Base-by-base conservation (phyloP, 2,329 filamentous ascomycete genomes). In the Zymoseptoria crescenta region DNA sequence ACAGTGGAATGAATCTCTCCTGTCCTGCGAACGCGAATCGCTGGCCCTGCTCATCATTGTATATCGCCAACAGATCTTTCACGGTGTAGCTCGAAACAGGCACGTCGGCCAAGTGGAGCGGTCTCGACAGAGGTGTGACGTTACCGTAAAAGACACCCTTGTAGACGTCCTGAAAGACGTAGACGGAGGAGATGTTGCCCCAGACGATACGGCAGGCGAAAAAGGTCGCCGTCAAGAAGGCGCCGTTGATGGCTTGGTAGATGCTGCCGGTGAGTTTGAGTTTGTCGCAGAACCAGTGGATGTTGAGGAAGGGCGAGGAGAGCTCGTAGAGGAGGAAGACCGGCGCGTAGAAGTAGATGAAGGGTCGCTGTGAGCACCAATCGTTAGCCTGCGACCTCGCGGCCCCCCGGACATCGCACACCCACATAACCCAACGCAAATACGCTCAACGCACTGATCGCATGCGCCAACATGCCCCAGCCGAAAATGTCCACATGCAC, bases 261-360 rank as follows among this genome's bases (percentile, higher is more conserved):
- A 79, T 80, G 20, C 86, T 85, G 41, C 90, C 90, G 0, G 90
- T 94, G 80, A 91, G 85, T 68, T 84, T 82, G 60, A 93, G 78
- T 77, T 95, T 95, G 75, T 95, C 90, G 75, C 88, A 89, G 78
- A 94, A 94, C 90, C 90, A 95, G 78, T 95, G 90, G 71, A 93
- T 83, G 72, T 95, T 95, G 59, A 94, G 81, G 74, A 94, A 92
- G 7, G 89, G 89, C 4, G 87, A 88, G 27, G 88, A 92, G 48
- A 95, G 82, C 74, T 95, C 90, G 83, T 91, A 95, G 59, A 94
- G 85, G 68, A 95, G 89, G 74, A 95, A 95, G 60, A 84, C 84
- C 58, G 83, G 82, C 58, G 83, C 87, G 74, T 94, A 95, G 77
- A 86, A 92, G 77, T 93, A 92, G 64, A 92, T 81, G 69, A 93